A percentile compares a stretch with the other conserved stretches of the same genome.
phyloP scores from a whole-genome alignment of 345 rosid genomes.

The Corymbia maculata region DNA sequence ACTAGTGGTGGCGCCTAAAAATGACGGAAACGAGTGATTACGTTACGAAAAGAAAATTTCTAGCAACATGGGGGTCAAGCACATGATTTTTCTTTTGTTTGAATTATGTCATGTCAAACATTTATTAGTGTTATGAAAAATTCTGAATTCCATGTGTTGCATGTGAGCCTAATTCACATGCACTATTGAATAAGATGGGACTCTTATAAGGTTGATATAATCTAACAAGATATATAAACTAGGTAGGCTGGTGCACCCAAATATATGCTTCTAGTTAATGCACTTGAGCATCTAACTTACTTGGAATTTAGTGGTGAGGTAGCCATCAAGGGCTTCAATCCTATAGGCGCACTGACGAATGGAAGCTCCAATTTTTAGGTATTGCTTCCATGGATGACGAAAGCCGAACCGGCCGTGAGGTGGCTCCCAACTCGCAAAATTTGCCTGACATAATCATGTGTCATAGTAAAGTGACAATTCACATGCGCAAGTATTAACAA shows the following conservation, averaged over 20 bases:
- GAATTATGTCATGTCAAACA: too few relatives aligned
- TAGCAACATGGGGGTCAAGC: background rate
- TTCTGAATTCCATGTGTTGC: background rate
- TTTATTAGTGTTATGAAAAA: background rate
- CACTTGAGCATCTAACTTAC: conserved; percentile 1
- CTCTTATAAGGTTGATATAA: background rate
- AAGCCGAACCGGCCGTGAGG: conserved; percentile 58
- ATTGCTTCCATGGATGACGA: conserved; percentile 73
- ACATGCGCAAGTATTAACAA: background rate
- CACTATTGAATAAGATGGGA: background rate
- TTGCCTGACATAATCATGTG: conserved; percentile 28
- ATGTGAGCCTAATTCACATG: background rate
- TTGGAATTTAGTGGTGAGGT: conserved; percentile 25
- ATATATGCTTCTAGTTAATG: background rate
- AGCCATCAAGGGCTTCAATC: conserved; percentile 49
- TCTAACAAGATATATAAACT: too few relatives aligned
- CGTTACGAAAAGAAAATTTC: background rate
- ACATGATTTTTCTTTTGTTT: background rate
- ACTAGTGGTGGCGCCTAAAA: conserved; percentile 35
- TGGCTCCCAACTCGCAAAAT: conserved; percentile 91
- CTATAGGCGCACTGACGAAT: conserved; percentile 53
- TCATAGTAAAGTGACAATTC: background rate
- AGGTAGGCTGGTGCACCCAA: background rate
- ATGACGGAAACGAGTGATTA: background rate
- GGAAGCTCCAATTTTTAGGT: conserved; percentile 36